Conservation (phyloP, 805 yeast genomes). For the Komagataella pastoris region DNA sequence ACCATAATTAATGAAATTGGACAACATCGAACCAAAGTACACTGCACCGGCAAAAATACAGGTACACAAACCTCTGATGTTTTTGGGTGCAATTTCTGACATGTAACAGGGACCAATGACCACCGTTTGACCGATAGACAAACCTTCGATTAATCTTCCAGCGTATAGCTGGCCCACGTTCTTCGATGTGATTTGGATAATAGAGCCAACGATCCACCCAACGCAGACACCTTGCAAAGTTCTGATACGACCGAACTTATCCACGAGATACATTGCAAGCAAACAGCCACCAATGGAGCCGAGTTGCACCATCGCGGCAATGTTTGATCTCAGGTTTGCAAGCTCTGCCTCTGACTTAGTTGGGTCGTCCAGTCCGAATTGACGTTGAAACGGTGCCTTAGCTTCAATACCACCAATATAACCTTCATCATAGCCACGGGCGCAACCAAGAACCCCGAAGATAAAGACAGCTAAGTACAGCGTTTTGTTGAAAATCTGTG, state of each 20-base stretch:
- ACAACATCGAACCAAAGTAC: constrained; percentile 37
- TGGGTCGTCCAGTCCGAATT: constrained; percentile 30
- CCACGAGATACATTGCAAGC: constrained; percentile 32
- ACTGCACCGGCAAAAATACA: constrained; percentile 46
- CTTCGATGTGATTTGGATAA: constrained; percentile 33
- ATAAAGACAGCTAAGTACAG: constrained; percentile 30
- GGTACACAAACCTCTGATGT: constrained; percentile 36
- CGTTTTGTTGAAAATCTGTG: constrained; percentile 31
- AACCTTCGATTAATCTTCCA: constrained; percentile 42
- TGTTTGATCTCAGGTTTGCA: constrained; percentile 38
- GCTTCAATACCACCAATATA: constrained; percentile 30
- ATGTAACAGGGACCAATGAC: constrained; percentile 42
- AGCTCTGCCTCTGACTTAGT: constrained; percentile 17
- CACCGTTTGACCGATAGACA: constrained; percentile 43
- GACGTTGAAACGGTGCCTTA: constrained; percentile 25
- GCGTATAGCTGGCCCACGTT: constrained; percentile 37
- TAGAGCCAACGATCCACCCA: constrained; percentile 30
- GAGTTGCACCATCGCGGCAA: constrained; percentile 44
- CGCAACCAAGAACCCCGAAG: constrained; percentile 42
- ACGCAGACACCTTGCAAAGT: constrained; percentile 29
- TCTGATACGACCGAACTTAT: constrained; percentile 36
- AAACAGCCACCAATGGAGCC: constrained; percentile 37
- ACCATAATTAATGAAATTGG: constrained; percentile 38
- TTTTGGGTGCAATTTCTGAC: constrained; percentile 38
- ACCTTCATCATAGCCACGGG: constrained; percentile 50